Evolutionary conservation across 2,329 filamentous ascomycete genomes (phyloP).

Genomic region (Clonostachys rhizophaga): DNA sequence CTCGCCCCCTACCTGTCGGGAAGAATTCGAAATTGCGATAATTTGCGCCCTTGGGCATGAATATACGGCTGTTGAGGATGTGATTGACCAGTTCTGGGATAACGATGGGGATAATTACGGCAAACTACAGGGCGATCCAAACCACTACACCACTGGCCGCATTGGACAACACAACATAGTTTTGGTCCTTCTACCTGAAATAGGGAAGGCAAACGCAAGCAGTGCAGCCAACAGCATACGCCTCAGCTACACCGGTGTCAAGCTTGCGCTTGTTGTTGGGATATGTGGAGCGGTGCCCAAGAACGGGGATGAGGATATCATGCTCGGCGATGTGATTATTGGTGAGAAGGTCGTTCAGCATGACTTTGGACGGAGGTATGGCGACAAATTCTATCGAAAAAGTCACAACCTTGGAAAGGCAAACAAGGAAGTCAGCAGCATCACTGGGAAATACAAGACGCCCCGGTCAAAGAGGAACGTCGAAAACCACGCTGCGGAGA

Average conservation of each 20-base stretch:
- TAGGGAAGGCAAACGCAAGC: conserved; percentile 16
- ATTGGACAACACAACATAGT: conserved; percentile 20
- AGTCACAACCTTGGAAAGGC: conserved; percentile 9
- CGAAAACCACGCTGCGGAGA: neutral
- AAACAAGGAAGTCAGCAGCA: conserved; percentile 9
- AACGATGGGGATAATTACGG: conserved; percentile 6
- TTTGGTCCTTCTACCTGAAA: conserved; percentile 16
- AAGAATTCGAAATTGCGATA: conserved; percentile 4
- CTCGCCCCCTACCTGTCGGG: neutral
- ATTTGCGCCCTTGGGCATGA: conserved; percentile 5
- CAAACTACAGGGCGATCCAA: conserved; percentile 13
- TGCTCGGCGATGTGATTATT: conserved; percentile 20
- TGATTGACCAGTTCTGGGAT: conserved; percentile 3
- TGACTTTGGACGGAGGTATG: conserved; percentile 16
- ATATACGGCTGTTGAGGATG: neutral
- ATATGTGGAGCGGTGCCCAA: conserved; percentile 13
- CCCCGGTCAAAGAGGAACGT: neutral
- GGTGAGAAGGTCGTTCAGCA: conserved; percentile 18
- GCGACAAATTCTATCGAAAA: conserved; percentile 12
- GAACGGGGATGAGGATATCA: conserved; percentile 5
- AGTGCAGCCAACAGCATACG: conserved; percentile 5
- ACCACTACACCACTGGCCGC: conserved; percentile 15
- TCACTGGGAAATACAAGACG: conserved; percentile 15
- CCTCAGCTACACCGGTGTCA: conserved; percentile 9
- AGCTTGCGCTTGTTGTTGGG: conserved; percentile 11